Percentiles rank a stretch among this genome's conserved stretches.
Evolutionary conservation across 2,329 filamentous ascomycete species (phyloP).

Genomic region (Trichoderma guizhouense): DNA sequence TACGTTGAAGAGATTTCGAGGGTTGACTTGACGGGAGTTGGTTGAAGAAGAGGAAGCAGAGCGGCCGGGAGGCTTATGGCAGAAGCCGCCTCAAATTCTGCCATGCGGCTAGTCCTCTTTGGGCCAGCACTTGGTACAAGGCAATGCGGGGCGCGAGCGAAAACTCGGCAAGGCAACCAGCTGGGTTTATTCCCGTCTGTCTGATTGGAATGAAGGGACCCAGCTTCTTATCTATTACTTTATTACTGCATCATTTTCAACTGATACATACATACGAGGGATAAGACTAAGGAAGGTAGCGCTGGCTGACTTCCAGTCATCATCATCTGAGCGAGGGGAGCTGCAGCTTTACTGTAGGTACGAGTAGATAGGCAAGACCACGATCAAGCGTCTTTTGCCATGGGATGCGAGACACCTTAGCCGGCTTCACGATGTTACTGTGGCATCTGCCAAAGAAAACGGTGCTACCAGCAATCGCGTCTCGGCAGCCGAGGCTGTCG

Average conservation of each 20-base stretch:
- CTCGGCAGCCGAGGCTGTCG: neutral
- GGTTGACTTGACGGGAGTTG: neutral
- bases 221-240: neutral
- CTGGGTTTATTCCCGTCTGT: neutral
- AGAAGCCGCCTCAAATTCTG: conserved; percentile 17
- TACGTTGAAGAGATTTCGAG: neutral
- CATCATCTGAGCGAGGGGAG: neutral
- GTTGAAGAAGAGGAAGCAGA: conserved; percentile 13
- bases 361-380: neutral
- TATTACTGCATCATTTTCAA: neutral
- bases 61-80: conserved; percentile 10
- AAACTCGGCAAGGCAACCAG: conserved; percentile 7
- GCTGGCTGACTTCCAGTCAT: neutral
- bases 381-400: neutral
- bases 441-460: conserved; percentile 2
- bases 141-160: conserved; percentile 1
- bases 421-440: neutral
- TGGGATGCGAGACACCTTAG: neutral
- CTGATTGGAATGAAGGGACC: neutral
- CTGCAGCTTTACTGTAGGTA: neutral
- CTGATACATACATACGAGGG: neutral
- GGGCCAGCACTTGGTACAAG: neutral
- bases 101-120: conserved; percentile 7
- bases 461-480: neutral
- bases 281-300: neutral